Percentiles rank a stretch among this genome's conserved stretches.
Evolutionary conservation across 768 basidiomycete genomes (phyloP).

Genomic region (Pleurotus tuoliensis): DNA sequence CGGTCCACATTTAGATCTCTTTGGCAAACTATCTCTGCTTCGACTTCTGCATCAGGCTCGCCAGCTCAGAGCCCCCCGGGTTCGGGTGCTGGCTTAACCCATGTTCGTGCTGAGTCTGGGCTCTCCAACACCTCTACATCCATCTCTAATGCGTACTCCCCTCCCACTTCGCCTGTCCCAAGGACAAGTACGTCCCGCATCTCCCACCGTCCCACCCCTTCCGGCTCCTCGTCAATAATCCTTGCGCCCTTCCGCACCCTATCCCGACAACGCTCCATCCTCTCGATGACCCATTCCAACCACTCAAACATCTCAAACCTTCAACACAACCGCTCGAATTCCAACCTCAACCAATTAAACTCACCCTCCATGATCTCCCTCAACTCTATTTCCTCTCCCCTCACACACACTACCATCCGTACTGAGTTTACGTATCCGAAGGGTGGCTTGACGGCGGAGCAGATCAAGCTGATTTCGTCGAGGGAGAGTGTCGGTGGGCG

Average conservation of each 20-base stretch:
- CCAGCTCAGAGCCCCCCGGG: not conserved
- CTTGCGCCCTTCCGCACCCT: constrained; percentile 45
- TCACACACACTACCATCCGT: constrained; percentile 67
- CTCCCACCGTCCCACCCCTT: constrained; percentile 21
- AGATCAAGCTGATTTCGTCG: constrained; percentile 65
- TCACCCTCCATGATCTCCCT: constrained; percentile 72
- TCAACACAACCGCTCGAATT: too few relatives aligned
- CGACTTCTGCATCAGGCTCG: not conserved
- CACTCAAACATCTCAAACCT: constrained; percentile 16
- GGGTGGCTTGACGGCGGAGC: constrained; percentile 58
- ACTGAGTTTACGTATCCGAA: constrained; percentile 70
- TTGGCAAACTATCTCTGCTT: constrained; percentile 3
- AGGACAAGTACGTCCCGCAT: constrained; percentile 21
- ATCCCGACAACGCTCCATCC: constrained; percentile 42
- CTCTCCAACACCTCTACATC: constrained; percentile 21
- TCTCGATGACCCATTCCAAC: constrained; percentile 34
- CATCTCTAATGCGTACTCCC: constrained; percentile 19
- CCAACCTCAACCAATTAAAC: constrained; percentile 33
- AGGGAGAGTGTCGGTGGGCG: constrained; percentile 54
- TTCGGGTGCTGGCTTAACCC: constrained; percentile 7
- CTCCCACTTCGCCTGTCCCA: constrained; percentile 11
- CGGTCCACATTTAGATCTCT: constrained; percentile 4
- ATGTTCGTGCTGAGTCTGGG: constrained; percentile 28
- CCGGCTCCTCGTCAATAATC: constrained; percentile 32
- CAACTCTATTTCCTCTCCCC: constrained; percentile 70